Conservation (phyloP, 495 filamentous ascomycete species). For the Daldinia loculata region DNA sequence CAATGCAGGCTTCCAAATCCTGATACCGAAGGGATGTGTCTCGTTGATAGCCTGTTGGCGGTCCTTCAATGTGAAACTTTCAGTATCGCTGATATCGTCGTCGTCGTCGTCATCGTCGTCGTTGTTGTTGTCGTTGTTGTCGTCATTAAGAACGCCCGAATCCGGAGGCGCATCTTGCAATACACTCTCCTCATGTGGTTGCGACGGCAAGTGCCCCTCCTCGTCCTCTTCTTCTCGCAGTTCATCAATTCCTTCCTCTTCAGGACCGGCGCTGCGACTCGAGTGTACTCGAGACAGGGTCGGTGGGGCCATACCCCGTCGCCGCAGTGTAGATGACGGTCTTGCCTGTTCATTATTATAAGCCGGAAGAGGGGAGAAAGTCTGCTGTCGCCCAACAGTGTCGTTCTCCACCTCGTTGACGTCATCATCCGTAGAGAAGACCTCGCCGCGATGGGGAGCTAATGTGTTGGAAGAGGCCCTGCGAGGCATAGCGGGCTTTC, state of each 20-base stretch:
- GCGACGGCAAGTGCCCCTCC: slow-evolving; percentile 34
- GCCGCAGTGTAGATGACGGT: slow-evolving; percentile 70
- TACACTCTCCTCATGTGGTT: slow-evolving; percentile 48
- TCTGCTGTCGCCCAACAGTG: slow-evolving; percentile 43
- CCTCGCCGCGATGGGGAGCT: slow-evolving; percentile 79
- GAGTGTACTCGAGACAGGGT: slow-evolving; percentile 67
- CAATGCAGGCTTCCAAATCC: slow-evolving; percentile 97
- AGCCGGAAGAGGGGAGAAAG: slow-evolving; percentile 41
- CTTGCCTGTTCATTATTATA: slow-evolving; percentile 41
- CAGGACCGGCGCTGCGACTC: slow-evolving; percentile 53
- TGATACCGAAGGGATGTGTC: slow-evolving; percentile 98
- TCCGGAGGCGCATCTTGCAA: slow-evolving; percentile 37
- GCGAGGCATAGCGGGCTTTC: slow-evolving; percentile 75
- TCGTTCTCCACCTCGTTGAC: slow-evolving; percentile 80
- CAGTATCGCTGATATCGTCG: slow-evolving; percentile 74
- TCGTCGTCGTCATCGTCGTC: slow-evolving; percentile 70
- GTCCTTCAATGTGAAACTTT: slow-evolving; percentile 88
- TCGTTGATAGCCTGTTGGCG: slow-evolving; percentile 98
- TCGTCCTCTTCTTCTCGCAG: slow-evolving; percentile 45
- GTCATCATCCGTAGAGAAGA: slow-evolving; percentile 95
- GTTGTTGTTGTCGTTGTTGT: slow-evolving; percentile 67
- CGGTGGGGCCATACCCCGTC: slow-evolving; percentile 69
- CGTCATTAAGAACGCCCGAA: slow-evolving; percentile 58
- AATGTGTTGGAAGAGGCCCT: slow-evolving; percentile 77
- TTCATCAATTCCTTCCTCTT: slow-evolving; percentile 56